Evolutionary conservation across 148 eudicot species (phyloP), one percentile per base, ranked within the genome.

Genomic region (Oxyria digyna): DNA sequence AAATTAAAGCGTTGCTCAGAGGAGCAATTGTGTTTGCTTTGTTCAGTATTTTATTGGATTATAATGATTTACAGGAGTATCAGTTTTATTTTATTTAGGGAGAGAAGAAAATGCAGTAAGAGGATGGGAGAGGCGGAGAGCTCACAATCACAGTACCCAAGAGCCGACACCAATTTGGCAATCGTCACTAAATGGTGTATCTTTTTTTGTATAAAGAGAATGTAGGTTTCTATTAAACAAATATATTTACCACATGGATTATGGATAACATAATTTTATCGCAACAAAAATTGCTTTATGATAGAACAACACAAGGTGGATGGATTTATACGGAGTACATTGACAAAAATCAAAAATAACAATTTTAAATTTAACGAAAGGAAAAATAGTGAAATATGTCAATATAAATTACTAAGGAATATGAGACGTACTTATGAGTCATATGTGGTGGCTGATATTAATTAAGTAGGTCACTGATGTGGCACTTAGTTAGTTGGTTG

Each of bases 1-100:
- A 59, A 52, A 59, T 27, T 59, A 27, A 59, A 59, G 37, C 65
- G 7, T 59, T 59, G 65, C 65, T 31, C 65, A 31, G 65, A 59
- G 27, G 9, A 24, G 14, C 29, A 24, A 18, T 3, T 50, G 27
- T 21, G 57, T 21, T 50, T 11, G 27, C 8, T 15, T 59, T 23
- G 26, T 31, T 29, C 65, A 59, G 65, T 59, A 59, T 27, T 59
- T 59, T 59, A 59, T 59, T 59, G 65, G 65, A 31, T 29, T 15
- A 23, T 54, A 24, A 21, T 54, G 12, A 52, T 59, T 21, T 52
- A 8, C 9, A 52, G 4, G 59, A 52, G 0, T 24, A 23, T 21
- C 1, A 23, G 10, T 10, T 24, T 21, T 21, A 2, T 9, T 24
- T 49, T 49, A 1, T 46, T 46, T 17, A 4, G 9, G 8, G 31